A percentile compares a stretch with the other conserved stretches of the same genome.
These are phyloP conservation scores for Ceriops tagal DNA, from an alignment of 345 rosid genomes.

Conservation along the genomic window DNA sequence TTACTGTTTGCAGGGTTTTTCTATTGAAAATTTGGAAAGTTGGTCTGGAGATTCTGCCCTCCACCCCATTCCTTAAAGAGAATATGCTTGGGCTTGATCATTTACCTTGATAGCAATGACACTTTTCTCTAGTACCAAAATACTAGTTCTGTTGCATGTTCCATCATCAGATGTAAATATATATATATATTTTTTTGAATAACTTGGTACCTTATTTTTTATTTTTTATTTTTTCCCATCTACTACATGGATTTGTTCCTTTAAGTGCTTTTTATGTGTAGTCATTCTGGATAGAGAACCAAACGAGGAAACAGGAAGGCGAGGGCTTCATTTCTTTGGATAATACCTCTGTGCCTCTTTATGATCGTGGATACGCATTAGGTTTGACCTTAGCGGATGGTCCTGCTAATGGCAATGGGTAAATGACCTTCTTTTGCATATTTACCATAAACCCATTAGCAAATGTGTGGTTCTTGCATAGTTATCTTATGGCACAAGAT, in stretches of 20 bases:
- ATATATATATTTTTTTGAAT: neutral
- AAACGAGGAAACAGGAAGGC: conserved; percentile 36
- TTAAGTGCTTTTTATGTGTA: conserved; percentile 36
- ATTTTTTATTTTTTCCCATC: neutral
- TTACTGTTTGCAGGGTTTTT: neutral
- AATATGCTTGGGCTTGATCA: neutral
- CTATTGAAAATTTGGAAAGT: neutral
- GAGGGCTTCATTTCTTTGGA: conserved; percentile 41
- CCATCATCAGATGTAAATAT: neutral
- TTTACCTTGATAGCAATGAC: neutral
- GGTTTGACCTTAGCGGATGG: conserved; percentile 76
- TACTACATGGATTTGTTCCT: neutral
- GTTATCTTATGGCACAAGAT: too few relatives aligned
- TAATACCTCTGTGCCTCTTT: conserved; percentile 60
- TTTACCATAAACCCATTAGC: neutral
- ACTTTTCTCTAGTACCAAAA: neutral
- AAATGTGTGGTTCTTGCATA: neutral
- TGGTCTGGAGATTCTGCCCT: neutral
- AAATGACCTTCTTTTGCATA: conserved; percentile 17
- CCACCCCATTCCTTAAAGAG: neutral
- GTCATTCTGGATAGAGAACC: conserved; percentile 86
- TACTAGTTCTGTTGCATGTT: neutral
- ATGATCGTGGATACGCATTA: conserved; percentile 79
- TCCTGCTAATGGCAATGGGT: conserved; percentile 67
- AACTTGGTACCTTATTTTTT: neutral